A percentile compares a stretch with the other conserved stretches of the same genome.
These are phyloP conservation scores for Brasenia schreberi DNA, from an alignment of 164 flowering plant species.

Conservation along the genomic window DNA sequence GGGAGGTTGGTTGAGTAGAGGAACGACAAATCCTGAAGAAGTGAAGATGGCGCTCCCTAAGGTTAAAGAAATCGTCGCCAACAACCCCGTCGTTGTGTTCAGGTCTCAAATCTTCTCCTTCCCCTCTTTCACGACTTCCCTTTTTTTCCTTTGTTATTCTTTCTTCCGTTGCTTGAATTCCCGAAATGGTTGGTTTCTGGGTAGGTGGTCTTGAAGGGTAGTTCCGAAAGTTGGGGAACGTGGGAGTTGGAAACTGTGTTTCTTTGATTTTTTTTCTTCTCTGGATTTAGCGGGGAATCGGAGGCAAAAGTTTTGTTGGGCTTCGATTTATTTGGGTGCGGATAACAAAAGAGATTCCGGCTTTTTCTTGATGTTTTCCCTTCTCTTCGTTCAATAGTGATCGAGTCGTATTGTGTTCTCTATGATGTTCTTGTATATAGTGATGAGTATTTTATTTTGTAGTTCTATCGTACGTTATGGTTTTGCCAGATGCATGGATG, in stretches of 20 bases:
- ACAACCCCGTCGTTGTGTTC: conserved; percentile 35
- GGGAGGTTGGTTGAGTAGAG: background rate
- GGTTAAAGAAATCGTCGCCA: conserved; percentile 26
- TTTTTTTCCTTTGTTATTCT: background rate
- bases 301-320: too few relatives aligned
- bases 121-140: background rate
- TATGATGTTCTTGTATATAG: too few relatives aligned
- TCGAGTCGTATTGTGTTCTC: too few relatives aligned
- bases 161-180: background rate
- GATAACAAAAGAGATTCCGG: too few relatives aligned
- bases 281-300: too few relatives aligned
- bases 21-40: background rate
- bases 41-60: conserved; percentile 23
- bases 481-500: too few relatives aligned
- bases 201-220: background rate
- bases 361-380: too few relatives aligned
- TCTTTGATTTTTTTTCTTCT: too few relatives aligned
- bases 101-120: conserved; percentile 12
- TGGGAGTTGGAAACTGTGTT: background rate
- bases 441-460: too few relatives aligned
- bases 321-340: too few relatives aligned
- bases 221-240: background rate
- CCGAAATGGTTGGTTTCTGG: background rate
- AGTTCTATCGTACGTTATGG: too few relatives aligned
- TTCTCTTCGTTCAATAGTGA: too few relatives aligned